Conservation (phyloP, 2,329 filamentous ascomycete species). For the Aspergillus terreus region DNA sequence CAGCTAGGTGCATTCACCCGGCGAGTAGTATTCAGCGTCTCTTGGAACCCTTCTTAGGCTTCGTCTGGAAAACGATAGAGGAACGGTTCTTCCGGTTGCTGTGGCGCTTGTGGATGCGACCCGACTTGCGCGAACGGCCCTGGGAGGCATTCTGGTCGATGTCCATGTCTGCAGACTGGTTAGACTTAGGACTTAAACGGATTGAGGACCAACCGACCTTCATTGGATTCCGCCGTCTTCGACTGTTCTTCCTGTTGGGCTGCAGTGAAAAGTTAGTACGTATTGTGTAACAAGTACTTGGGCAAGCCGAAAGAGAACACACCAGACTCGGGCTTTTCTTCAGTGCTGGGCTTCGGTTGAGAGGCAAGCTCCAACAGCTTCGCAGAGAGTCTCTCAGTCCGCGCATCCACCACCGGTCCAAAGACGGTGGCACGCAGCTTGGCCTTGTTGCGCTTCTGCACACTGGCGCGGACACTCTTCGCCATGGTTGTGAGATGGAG, state of each 20-base stretch:
- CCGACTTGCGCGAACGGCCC: slow-evolving; percentile 23
- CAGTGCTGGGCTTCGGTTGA: slow-evolving; percentile 64
- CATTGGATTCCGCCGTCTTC: slow-evolving; percentile 14
- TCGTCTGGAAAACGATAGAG: slow-evolving; percentile 38
- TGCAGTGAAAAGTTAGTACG: slow-evolving; percentile 8
- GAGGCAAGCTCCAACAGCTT: slow-evolving; percentile 78
- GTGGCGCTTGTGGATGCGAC: slow-evolving; percentile 38
- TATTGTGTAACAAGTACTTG: neutral
- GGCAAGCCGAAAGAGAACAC: slow-evolving; percentile 10
- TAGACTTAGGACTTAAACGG: slow-evolving; percentile 1
- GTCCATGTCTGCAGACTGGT: slow-evolving; percentile 35
- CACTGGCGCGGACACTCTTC: slow-evolving; percentile 76
- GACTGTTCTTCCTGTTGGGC: slow-evolving; percentile 14
- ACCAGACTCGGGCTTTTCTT: slow-evolving; percentile 40
- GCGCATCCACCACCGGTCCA: slow-evolving; percentile 73
- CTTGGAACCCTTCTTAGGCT: slow-evolving; percentile 28
- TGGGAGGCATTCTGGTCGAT: slow-evolving; percentile 30
- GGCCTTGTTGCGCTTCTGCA: slow-evolving; percentile 77
- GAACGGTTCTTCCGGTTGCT: slow-evolving; percentile 29
- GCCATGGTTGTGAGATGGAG: slow-evolving; percentile 62
- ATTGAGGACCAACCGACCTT: slow-evolving; percentile 17
- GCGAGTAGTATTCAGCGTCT: slow-evolving; percentile 24
- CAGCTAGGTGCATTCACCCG: neutral
- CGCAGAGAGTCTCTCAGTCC: slow-evolving; percentile 77
- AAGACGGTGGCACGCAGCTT: slow-evolving; percentile 78